Conservation (phyloP, 257 asterid species). For the Rehmannia glutinosa region DNA sequence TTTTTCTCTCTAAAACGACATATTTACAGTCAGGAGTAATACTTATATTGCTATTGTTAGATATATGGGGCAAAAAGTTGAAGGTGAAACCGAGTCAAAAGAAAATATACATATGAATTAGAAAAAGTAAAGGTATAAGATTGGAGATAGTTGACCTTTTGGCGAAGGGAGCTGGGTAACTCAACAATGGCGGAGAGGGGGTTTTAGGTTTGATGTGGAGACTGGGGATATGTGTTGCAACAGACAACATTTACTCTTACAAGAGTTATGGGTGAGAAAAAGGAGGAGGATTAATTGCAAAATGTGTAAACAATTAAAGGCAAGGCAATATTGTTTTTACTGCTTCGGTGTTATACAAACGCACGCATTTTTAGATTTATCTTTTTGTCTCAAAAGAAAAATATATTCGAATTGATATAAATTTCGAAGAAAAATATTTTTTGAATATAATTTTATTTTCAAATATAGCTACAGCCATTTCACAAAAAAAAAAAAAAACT, state of each 20-base stretch:
- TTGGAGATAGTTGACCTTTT: constrained; percentile 7
- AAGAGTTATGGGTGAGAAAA: not conserved
- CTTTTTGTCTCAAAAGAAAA: too few species aligned
- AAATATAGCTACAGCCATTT: too few species aligned
- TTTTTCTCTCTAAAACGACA: not conserved
- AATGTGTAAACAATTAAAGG: too few species aligned
- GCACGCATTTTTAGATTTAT: too few species aligned
- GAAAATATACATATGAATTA: not conserved
- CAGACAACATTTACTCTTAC: constrained; percentile 15
- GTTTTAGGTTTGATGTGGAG: not conserved
- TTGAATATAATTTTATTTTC: too few species aligned
- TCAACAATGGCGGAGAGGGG: constrained; percentile 8
- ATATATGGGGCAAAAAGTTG: not conserved
- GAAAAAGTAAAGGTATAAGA: not conserved
- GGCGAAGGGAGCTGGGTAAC: not conserved
- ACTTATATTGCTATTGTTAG: not conserved
- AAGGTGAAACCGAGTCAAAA: not conserved
- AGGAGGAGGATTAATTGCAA: not conserved
- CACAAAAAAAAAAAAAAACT: too few species aligned
- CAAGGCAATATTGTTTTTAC: too few species aligned
- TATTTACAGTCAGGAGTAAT: constrained; percentile 2
- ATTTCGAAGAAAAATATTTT: too few species aligned
- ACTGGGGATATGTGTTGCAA: not conserved
- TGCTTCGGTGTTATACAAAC: too few species aligned
- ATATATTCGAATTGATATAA: too few species aligned